Conservation (phyloP, 257 asterid genomes). For the Knoxia roxburghii region DNA sequence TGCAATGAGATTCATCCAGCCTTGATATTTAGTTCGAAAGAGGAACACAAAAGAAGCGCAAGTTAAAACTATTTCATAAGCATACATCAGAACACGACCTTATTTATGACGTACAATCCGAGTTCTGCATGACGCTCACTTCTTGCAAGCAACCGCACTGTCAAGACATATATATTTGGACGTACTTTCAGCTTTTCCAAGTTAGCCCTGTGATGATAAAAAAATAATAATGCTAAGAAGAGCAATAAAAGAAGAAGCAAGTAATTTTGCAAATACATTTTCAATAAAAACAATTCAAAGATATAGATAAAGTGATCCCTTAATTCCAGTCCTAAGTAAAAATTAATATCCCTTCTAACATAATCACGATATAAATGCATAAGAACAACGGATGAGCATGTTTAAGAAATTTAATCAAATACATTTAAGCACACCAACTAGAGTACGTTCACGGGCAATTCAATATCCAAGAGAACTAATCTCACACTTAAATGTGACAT, state of each 20-base stretch:
- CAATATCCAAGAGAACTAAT: background rate
- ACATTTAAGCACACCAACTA: background rate
- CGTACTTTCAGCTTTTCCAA: conserved; percentile 66
- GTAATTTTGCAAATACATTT: background rate
- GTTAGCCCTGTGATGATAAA: conserved; percentile 55
- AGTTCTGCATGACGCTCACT: conserved; percentile 73
- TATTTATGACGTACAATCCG: conserved; percentile 63
- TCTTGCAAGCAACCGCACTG: conserved; percentile 77
- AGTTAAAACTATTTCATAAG: conserved; percentile 8
- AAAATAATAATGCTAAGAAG: conserved; percentile 9
- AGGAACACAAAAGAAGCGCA: background rate
- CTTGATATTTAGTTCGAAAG: conserved; percentile 13
- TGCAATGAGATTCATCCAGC: conserved; percentile 30
- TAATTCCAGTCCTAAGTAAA: background rate
- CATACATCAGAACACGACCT: conserved; percentile 40
- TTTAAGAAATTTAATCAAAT: background rate
- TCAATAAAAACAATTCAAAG: background rate
- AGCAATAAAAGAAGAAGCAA: conserved; percentile 2
- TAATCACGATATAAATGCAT: background rate
- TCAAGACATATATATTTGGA: conserved; percentile 59
- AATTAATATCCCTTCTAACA: background rate
- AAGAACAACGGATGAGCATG: background rate
- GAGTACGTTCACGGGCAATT: background rate
- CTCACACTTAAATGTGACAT: background rate
- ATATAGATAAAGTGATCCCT: background rate